Percentiles rank a stretch among this genome's conserved stretches.
phyloP scores from a whole-genome alignment of 2,329 filamentous ascomycete genomes.

The Aspergillus ochraceus region DNA sequence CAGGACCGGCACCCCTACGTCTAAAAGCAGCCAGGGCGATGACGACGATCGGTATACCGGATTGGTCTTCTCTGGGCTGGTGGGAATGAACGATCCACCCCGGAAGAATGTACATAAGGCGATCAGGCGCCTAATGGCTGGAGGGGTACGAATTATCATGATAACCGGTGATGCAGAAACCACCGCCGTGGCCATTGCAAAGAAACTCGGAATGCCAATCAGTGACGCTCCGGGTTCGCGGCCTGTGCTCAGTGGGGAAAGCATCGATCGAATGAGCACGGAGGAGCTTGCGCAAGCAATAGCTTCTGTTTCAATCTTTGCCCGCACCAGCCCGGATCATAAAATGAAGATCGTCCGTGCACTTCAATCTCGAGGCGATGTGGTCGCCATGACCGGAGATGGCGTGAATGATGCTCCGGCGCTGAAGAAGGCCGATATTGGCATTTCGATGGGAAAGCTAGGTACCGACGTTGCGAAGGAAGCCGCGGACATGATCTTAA shows the following conservation, averaged over 20 bases:
- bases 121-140: slow-evolving; percentile 85
- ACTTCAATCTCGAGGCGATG: slow-evolving; percentile 87
- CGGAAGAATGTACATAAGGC: slow-evolving; percentile 85
- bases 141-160: slow-evolving; percentile 97
- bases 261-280: slow-evolving; percentile 90
- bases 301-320: slow-evolving; percentile 88
- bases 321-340: slow-evolving; percentile 92
- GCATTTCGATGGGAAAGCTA: slow-evolving; percentile 92
- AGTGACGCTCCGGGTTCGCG: slow-evolving; percentile 55
- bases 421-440: slow-evolving; percentile 95
- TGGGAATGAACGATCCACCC: slow-evolving; percentile 97
- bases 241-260: slow-evolving; percentile 79
- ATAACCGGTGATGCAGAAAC: slow-evolving; percentile 97
- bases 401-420: slow-evolving; percentile 97
- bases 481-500: slow-evolving; percentile 83
- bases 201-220: slow-evolving; percentile 91
- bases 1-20: slow-evolving; percentile 50
- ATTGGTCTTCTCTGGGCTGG: slow-evolving; percentile 84
- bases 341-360: slow-evolving; percentile 96
- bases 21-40: slow-evolving; percentile 35
- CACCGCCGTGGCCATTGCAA: slow-evolving; percentile 90
- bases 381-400: slow-evolving; percentile 98
- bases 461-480: slow-evolving; percentile 98
- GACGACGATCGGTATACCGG: slow-evolving; percentile 77
- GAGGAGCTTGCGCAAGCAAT: slow-evolving; percentile 82